Conservation (phyloP, 164 flowering plant species). For the Annona squamosa region DNA sequence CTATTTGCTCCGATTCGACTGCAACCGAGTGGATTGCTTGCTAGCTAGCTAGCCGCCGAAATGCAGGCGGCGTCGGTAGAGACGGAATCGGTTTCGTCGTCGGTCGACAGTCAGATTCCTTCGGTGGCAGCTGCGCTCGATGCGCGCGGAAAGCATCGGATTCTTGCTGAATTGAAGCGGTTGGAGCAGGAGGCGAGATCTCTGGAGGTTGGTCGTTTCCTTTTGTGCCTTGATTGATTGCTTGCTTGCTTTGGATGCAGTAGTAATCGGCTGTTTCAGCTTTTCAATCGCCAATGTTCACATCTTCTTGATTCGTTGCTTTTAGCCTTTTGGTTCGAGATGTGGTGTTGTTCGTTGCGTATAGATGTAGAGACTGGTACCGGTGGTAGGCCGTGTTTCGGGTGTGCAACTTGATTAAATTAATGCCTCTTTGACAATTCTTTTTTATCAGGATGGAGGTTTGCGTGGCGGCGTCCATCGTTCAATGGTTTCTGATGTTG, state of each 20-base stretch:
- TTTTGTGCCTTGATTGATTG: background rate
- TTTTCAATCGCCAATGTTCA: background rate
- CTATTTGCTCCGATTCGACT: background rate
- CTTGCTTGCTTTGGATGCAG: background rate
- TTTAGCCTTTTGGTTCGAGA: background rate
- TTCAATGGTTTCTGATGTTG: background rate
- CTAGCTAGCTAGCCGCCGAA: background rate
- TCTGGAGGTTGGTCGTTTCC: constrained; percentile 48
- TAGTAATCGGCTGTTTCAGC: background rate
- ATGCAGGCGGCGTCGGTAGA: constrained; percentile 4
- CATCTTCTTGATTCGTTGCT: background rate
- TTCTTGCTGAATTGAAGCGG: constrained; percentile 76
- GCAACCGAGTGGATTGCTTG: background rate
- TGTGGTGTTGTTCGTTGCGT: background rate
- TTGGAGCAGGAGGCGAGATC: constrained; percentile 73
- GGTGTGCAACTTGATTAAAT: background rate
- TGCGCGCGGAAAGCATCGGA: constrained; percentile 74
- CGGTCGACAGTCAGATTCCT: constrained; percentile 6
- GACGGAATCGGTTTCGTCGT: constrained; percentile 11
- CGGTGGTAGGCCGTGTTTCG: background rate
- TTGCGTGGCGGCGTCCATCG: background rate
- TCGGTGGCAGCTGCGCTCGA: constrained; percentile 24
- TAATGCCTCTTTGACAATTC: too few species aligned
- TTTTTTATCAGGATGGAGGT: too few species aligned
- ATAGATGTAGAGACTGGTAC: background rate